Base-by-base conservation (phyloP, 2,329 filamentous ascomycete genomes). In the Coccinonectria pachysandricola region DNA sequence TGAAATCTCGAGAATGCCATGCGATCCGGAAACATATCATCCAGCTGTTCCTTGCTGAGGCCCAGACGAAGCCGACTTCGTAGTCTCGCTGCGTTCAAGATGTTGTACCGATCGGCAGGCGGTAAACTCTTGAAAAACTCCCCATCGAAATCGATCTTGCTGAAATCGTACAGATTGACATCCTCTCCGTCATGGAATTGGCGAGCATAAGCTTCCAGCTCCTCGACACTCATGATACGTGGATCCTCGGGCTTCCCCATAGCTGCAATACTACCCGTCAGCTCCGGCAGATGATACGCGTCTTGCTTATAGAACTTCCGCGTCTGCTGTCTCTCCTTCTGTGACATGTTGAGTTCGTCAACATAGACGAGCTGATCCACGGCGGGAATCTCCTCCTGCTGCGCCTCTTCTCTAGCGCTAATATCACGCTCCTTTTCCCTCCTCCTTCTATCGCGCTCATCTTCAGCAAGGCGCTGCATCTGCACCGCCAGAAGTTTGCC, bases 1-100 rank as follows among this genome's bases (percentile, higher is more conserved):
- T 98, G 91, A 48, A 98, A 98, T 35, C 70, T 79, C 1, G 87
- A 95, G 49, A 98, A 98, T 1, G 80, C 91, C 86, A 98, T 95
- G 14, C 91, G 75, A 51, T 98, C 81, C 0, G 91, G 88, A 50
- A 98, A 98, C 91, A 98, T 98, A 23, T 68, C 73, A 41, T 96
- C 87, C 9, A 98, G 59, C 55, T 98, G 91, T 39, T 98, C 88
- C 54, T 96, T 96, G 30, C 84, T 93, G 44, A 94, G 72, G 0
- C 91, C 91, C 88, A 98, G 94, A 49, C 91, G 75, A 46, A 98
- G 64, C 27, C 91, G 71, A 52, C 85, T 94, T 30, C 91, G 68
- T 35, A 98, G 52, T 35, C 91, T 71, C 2, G 92, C 91, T 2
- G 92, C 91, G 49, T 98, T 98, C 12, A 98, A 60, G 27, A 98